phyloP scores from a whole-genome alignment of 1,139 yeast genomes.

The Zygotorulaspora mrakii region DNA sequence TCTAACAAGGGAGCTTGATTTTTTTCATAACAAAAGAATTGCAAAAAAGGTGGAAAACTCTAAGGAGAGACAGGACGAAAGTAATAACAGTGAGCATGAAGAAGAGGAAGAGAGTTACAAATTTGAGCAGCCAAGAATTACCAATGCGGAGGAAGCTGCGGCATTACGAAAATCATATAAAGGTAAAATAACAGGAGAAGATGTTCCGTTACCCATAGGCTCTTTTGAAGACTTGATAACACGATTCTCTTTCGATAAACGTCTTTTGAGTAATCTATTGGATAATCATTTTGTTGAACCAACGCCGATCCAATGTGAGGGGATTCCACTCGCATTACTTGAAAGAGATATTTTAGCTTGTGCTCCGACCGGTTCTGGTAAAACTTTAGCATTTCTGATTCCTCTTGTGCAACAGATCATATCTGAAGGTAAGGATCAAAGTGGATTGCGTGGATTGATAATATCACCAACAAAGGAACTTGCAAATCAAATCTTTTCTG shows the following conservation, averaged over 20 bases:
- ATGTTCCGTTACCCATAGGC: conserved; percentile 82
- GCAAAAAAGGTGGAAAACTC: conserved; percentile 28
- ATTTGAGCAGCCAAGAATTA: conserved; percentile 46
- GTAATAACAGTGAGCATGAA: conserved; percentile 27
- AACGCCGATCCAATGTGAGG: conserved; percentile 87
- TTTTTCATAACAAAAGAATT: conserved; percentile 57
- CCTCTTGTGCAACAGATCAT: conserved; percentile 66
- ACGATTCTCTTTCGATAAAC: conserved; percentile 62
- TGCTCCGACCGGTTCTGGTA: conserved; percentile 95
- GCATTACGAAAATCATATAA: conserved; percentile 52
- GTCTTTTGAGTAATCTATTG: conserved; percentile 60
- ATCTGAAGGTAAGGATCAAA: conserved; percentile 24
- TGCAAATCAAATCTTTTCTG: conserved; percentile 78
- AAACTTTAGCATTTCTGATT: conserved; percentile 79
- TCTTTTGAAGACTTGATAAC: conserved; percentile 75
- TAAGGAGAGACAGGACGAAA: conserved; percentile 17
- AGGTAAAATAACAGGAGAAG: conserved; percentile 70
- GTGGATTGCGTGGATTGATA: conserved; percentile 69
- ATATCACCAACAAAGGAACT: conserved; percentile 92
- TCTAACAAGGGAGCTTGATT: conserved; percentile 63
- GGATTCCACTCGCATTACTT: conserved; percentile 65
- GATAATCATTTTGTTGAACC: conserved; percentile 76
- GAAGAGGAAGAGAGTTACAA: conserved; percentile 31
- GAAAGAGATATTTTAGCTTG: conserved; percentile 75
- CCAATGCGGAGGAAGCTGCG: conserved; percentile 54